These are phyloP conservation scores for Lyophyllum semitale DNA, from an alignment of 768 basidiomycete genomes.

Conservation along the genomic window DNA sequence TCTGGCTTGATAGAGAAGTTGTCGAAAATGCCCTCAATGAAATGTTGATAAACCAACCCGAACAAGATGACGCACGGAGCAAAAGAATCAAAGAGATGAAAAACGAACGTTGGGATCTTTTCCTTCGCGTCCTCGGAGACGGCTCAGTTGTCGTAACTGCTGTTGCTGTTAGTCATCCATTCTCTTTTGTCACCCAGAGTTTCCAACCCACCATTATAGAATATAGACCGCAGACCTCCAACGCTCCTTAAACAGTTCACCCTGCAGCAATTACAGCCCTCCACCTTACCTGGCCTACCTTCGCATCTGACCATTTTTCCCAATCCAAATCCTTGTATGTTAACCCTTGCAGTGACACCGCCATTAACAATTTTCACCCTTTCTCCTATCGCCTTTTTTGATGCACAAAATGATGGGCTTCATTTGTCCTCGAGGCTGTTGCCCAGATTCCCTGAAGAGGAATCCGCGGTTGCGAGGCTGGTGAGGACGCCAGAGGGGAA, in stretches of 20 bases:
- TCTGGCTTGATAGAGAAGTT: constrained; percentile 70
- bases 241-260: constrained; percentile 77
- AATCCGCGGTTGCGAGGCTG: constrained; percentile 58
- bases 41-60: constrained; percentile 34
- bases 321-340: constrained; percentile 36
- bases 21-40: constrained; percentile 49
- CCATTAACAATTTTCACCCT: constrained; percentile 67
- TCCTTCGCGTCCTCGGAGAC: constrained; percentile 70
- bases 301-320: constrained; percentile 56
- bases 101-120: constrained; percentile 79
- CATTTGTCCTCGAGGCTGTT: constrained; percentile 40
- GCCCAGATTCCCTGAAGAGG: constrained; percentile 44
- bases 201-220: constrained; percentile 44
- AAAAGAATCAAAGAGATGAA: constrained; percentile 61
- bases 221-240: constrained; percentile 87
- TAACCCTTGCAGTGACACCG: constrained; percentile 67
- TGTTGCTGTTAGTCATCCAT: constrained; percentile 60
- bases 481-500: constrained; percentile 80
- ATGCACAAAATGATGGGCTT: constrained; percentile 56
- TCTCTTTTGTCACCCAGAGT: neutral
- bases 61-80: constrained; percentile 46
- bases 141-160: constrained; percentile 76
- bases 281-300: constrained; percentile 48
- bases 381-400: constrained; percentile 62
- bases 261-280: constrained; percentile 62